Percentiles rank a stretch among this genome's conserved stretches.
Evolutionary conservation across 140 eudicot species (phyloP).

Genomic region (Ambrosia hybrid): DNA sequence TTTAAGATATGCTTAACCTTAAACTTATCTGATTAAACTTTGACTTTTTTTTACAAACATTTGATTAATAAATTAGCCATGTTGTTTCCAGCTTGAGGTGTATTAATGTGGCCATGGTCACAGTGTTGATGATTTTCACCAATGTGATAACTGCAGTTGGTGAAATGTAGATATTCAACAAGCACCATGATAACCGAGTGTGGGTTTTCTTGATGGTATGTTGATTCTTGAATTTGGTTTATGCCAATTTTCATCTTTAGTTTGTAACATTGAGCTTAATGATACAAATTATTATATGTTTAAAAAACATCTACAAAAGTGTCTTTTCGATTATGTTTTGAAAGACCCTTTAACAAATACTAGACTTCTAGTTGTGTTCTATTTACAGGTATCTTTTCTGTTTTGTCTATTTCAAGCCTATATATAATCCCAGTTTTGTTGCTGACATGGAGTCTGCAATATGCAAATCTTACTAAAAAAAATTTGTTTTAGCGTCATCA

Average conservation of each 20-base stretch:
- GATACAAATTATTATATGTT: too few species aligned
- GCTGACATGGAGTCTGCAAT: slow-evolving; percentile 3
- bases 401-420: neutral
- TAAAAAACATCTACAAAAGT: slow-evolving; percentile 74
- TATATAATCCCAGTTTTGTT: neutral
- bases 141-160: slow-evolving; percentile 95
- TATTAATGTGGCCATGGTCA: slow-evolving; percentile 97
- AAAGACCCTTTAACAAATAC: slow-evolving; percentile 54
- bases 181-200: slow-evolving; percentile 91
- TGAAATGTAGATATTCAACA: slow-evolving; percentile 88
- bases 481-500: too few species aligned
- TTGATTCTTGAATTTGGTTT: too few species aligned
- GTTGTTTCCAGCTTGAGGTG: slow-evolving; percentile 66
- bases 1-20: too few species aligned
- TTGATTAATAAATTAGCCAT: slow-evolving; percentile 15
- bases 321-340: slow-evolving; percentile 62
- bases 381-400: slow-evolving; percentile 62
- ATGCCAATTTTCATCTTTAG: neutral
- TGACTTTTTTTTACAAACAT: neutral
- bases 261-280: neutral
- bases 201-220: slow-evolving; percentile 97
- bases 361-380: slow-evolving; percentile 94
- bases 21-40: too few species aligned
- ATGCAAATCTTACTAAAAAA: neutral
- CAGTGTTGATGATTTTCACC: slow-evolving; percentile 84